Evolutionary conservation across 1,139 yeast genomes (phyloP).

Genomic region (Nakaseomyces uthaithaninus): DNA sequence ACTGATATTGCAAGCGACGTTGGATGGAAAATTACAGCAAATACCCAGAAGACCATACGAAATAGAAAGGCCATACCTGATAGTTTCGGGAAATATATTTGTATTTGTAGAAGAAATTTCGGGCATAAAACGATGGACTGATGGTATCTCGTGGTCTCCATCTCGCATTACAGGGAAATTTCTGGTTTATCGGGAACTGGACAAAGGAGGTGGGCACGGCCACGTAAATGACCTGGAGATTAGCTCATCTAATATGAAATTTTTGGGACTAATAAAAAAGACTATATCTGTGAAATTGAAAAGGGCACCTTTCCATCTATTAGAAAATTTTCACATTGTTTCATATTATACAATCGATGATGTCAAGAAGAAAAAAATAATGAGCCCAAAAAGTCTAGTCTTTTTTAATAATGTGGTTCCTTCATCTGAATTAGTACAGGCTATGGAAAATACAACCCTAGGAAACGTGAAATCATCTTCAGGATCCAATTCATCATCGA

Average conservation of each 20-base stretch:
- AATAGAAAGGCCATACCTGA: slow-evolving; percentile 55
- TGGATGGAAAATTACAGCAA: slow-evolving; percentile 49
- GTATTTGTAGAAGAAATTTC: slow-evolving; percentile 74
- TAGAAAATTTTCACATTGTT: slow-evolving; percentile 61
- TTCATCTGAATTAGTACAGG: slow-evolving; percentile 47
- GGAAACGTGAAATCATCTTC: slow-evolving; percentile 32
- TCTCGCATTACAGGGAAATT: slow-evolving; percentile 77
- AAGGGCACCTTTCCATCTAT: slow-evolving; percentile 16
- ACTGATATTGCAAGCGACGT: slow-evolving; percentile 65
- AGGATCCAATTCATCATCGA: background rate
- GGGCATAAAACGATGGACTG: slow-evolving; percentile 89
- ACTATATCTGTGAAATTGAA: slow-evolving; percentile 54
- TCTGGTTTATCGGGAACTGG: slow-evolving; percentile 69
- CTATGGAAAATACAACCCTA: slow-evolving; percentile 50
- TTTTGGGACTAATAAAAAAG: slow-evolving; percentile 72
- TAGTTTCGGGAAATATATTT: slow-evolving; percentile 70
- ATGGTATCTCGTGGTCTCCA: slow-evolving; percentile 90
- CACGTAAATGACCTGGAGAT: slow-evolving; percentile 5
- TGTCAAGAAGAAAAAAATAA: slow-evolving; percentile 48
- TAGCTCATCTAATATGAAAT: slow-evolving; percentile 33
- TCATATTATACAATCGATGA: slow-evolving; percentile 73
- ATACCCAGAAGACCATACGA: slow-evolving; percentile 77
- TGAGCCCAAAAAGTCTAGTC: slow-evolving; percentile 48
- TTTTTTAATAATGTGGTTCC: slow-evolving; percentile 45
- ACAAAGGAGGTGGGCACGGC: slow-evolving; percentile 24